Conservation (phyloP, 306 rosid genomes). For the Ormosia semicastrata region DNA sequence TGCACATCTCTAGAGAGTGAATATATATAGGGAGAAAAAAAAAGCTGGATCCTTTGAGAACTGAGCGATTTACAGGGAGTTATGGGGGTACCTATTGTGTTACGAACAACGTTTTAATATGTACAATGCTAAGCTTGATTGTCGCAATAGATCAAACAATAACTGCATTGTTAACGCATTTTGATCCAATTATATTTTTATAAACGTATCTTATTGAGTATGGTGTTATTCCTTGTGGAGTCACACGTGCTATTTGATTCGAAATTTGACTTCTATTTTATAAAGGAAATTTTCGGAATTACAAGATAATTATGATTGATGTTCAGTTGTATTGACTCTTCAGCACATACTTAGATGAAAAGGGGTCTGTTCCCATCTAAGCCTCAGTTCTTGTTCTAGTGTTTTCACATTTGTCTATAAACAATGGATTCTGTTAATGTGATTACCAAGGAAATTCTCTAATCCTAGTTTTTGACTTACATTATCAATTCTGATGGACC, state of each 20-base stretch:
- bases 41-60: conserved; percentile 30
- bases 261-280: conserved; percentile 48
- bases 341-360: neutral
- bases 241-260: conserved; percentile 43
- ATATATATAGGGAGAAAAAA: neutral
- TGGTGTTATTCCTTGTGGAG: conserved; percentile 22
- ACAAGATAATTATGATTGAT: conserved; percentile 16
- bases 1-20: neutral
- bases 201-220: conserved; percentile 13
- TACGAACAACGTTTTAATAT: neutral
- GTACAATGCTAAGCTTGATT: neutral
- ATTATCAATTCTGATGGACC: neutral
- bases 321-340: neutral
- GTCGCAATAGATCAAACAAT: conserved; percentile 4
- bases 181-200: conserved; percentile 16
- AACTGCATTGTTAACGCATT: conserved; percentile 10
- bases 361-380: neutral
- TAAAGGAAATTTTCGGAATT: conserved; percentile 39
- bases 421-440: neutral
- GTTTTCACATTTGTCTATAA: neutral
- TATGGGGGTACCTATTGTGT: conserved; percentile 7
- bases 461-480: neutral
- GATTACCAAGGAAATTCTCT: neutral
- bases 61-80: neutral
- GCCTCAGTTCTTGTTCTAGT: neutral